Conservation (phyloP, 352 stramenopile genomes). For the Phytophthora tentaculata region DNA sequence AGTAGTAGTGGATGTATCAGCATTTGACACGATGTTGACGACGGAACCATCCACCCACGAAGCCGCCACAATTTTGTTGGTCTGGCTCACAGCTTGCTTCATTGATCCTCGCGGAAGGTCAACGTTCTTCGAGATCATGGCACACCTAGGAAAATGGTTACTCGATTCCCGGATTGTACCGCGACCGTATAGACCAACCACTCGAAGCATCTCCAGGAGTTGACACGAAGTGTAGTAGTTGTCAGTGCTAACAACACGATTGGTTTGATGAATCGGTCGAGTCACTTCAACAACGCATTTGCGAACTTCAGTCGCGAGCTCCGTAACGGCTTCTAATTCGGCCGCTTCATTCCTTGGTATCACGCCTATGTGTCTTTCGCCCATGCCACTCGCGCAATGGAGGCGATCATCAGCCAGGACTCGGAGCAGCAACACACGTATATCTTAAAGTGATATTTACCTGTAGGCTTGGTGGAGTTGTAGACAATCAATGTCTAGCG, state of each 20-base stretch:
- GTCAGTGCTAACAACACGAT: constrained; percentile 7
- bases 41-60: too few species aligned
- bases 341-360: too few species aligned
- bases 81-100: too few species aligned
- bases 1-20: background rate
- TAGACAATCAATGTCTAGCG: constrained; percentile 5
- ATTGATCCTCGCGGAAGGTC: background rate
- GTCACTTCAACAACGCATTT: constrained; percentile 1
- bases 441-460: constrained; percentile 17
- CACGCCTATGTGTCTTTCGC: too few species aligned
- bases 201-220: background rate
- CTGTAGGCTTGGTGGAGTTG: constrained; percentile 2
- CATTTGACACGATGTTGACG: background rate
- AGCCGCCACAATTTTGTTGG: background rate
- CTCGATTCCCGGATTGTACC: background rate
- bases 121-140: background rate
- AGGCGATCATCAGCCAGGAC: constrained; percentile 3
- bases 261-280: background rate
- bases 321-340: too few species aligned
- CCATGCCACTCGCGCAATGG: background rate
- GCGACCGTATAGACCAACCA: constrained; percentile 3
- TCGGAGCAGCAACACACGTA: background rate
- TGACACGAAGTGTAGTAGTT: constrained; percentile 10
- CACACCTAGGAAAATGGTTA: constrained; percentile 1
- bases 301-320: too few species aligned